These are phyloP conservation scores for Prunus davidiana DNA, from an alignment of 306 rosid genomes.

Conservation along the genomic window DNA sequence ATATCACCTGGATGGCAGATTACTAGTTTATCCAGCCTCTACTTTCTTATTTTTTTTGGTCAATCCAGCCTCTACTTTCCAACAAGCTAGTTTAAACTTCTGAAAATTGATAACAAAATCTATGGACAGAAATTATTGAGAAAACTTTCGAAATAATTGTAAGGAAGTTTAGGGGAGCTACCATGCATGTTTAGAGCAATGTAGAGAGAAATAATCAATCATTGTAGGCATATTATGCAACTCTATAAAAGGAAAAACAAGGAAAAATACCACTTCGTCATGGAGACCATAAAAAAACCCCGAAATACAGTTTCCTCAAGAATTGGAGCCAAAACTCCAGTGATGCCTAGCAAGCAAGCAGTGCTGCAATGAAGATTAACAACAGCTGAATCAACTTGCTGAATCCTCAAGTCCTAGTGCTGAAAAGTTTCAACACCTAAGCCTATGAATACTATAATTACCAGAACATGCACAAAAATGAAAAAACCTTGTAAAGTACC, in stretches of 20 bases:
- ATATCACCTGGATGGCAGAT: not conserved
- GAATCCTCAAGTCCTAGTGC: not conserved
- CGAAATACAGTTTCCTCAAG: slow-evolving; percentile 94
- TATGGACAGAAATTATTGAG: not conserved
- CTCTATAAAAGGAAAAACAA: not conserved
- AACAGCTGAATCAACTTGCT: slow-evolving; percentile 11
- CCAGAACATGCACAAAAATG: slow-evolving; percentile 1
- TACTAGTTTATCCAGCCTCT: not conserved
- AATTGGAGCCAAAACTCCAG: slow-evolving; percentile 91
- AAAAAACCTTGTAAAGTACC: slow-evolving; percentile 42
- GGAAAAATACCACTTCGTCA: slow-evolving; percentile 77
- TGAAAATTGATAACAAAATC: not conserved
- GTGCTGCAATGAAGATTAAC: slow-evolving; percentile 60
- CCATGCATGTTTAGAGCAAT: not conserved
- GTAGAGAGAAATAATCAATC: not conserved
- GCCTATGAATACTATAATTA: not conserved
- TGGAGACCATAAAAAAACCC: slow-evolving; percentile 83
- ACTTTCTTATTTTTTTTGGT: no score
- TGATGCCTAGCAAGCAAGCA: slow-evolving; percentile 81
- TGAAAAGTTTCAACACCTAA: not conserved
- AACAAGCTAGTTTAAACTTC: not conserved
- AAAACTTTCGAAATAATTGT: not conserved
- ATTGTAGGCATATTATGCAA: not conserved
- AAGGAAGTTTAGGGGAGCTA: not conserved
- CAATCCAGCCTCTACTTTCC: not conserved